These are phyloP conservation scores for Tanacetum coccineum DNA, from an alignment of 129 eudicot species.

Conservation along the genomic window DNA sequence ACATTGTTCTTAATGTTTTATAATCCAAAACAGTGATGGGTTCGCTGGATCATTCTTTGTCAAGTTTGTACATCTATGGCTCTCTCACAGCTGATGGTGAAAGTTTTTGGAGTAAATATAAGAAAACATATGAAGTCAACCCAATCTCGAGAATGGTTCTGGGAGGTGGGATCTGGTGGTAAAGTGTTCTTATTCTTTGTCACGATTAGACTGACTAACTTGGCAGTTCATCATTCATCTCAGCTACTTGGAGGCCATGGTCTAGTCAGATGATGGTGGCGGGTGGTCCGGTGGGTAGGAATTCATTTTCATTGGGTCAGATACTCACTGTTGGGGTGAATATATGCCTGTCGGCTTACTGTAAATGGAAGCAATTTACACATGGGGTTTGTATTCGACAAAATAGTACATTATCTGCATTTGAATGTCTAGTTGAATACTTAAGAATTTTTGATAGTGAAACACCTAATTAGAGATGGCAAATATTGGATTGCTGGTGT, in stretches of 20 bases:
- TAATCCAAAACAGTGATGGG: conserved; percentile 78
- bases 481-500: too few relatives aligned
- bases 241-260: conserved; percentile 85
- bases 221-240: conserved; percentile 54
- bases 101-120: conserved; percentile 53
- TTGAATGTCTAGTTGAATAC: neutral
- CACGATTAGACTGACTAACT: conserved; percentile 50
- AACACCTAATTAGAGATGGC: too few relatives aligned
- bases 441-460: too few relatives aligned
- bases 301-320: conserved; percentile 96
- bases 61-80: conserved; percentile 64
- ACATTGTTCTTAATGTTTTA: neutral
- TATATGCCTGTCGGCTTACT: conserved; percentile 70
- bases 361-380: conserved; percentile 62
- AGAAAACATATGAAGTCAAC: conserved; percentile 30
- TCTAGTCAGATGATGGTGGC: conserved; percentile 80
- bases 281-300: conserved; percentile 99
- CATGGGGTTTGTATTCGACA: conserved; percentile 53
- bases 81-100: conserved; percentile 78
- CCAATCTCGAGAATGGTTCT: conserved; percentile 39
- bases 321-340: conserved; percentile 65
- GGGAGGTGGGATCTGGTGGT: conserved; percentile 99
- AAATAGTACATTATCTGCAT: conserved; percentile 18
- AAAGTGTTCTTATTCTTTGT: conserved; percentile 86
- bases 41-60: conserved; percentile 78